Conservation (phyloP, 2,329 filamentous ascomycete genomes). For the Hypoxylon sp. region DNA sequence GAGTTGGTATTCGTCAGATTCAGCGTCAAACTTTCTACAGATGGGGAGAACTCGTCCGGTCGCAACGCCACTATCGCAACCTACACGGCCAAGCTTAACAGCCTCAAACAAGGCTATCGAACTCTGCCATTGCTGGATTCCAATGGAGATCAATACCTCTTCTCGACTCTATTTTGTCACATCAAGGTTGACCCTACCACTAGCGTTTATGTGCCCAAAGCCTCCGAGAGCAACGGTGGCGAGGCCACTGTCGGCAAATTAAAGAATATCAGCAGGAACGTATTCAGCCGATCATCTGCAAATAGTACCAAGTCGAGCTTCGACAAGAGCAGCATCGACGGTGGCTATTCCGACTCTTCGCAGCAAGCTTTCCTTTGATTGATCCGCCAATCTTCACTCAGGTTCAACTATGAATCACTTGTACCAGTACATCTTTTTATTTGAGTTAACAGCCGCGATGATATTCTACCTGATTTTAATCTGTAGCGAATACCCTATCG, state of each 20-base stretch:
- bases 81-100: slow-evolving; percentile 92
- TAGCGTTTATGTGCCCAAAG: slow-evolving; percentile 67
- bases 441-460: slow-evolving; percentile 39
- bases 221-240: slow-evolving; percentile 55
- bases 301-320: slow-evolving; percentile 65
- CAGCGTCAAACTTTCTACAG: slow-evolving; percentile 88
- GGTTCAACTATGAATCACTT: slow-evolving; percentile 41
- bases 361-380: slow-evolving; percentile 38
- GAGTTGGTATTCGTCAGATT: slow-evolving; percentile 94
- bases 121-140: slow-evolving; percentile 90
- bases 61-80: slow-evolving; percentile 78
- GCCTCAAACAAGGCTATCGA: slow-evolving; percentile 90
- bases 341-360: slow-evolving; percentile 50
- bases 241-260: slow-evolving; percentile 63
- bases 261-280: slow-evolving; percentile 68
- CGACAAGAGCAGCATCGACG: slow-evolving; percentile 63
- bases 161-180: slow-evolving; percentile 93
- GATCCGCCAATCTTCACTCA: slow-evolving; percentile 35
- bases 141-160: slow-evolving; percentile 92
- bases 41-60: slow-evolving; percentile 78
- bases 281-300: slow-evolving; percentile 67
- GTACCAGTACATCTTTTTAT: slow-evolving; percentile 45
- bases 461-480: slow-evolving; percentile 43
- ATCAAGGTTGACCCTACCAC: slow-evolving; percentile 76
- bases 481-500: slow-evolving; percentile 50